These are phyloP conservation scores for Atractiella rhizophila DNA, from an alignment of 768 basidiomycete genomes.

Conservation along the genomic window DNA sequence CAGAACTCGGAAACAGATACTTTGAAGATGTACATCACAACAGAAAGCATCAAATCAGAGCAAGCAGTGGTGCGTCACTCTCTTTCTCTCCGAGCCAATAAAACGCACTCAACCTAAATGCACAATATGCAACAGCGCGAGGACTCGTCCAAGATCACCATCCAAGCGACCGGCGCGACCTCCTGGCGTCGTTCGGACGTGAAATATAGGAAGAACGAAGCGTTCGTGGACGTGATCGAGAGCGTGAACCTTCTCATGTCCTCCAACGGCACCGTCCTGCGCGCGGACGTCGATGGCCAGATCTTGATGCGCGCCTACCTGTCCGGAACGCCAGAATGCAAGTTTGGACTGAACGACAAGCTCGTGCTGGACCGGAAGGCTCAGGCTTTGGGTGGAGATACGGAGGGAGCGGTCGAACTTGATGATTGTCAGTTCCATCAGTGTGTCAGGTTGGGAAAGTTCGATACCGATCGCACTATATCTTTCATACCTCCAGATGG, in stretches of 20 bases:
- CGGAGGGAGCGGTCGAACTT: constrained; percentile 49
- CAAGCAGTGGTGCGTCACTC: constrained; percentile 42
- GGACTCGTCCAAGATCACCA: constrained; percentile 88
- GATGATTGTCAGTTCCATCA: constrained; percentile 99
- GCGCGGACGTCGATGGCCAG: constrained; percentile 94
- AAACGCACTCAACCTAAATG: background rate
- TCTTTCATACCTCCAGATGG: constrained; percentile 96
- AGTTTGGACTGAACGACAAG: constrained; percentile 96
- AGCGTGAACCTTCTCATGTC: constrained; percentile 91
- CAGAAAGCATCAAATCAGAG: constrained; percentile 75
- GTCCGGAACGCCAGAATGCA: constrained; percentile 90
- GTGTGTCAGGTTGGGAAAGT: constrained; percentile 82
- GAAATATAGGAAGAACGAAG: constrained; percentile 98
- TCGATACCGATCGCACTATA: constrained; percentile 77
- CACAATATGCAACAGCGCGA: constrained; percentile 32
- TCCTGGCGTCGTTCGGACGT: constrained; percentile 89
- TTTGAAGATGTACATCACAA: constrained; percentile 90
- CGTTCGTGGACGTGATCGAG: constrained; percentile 98
- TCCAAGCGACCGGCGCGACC: constrained; percentile 85
- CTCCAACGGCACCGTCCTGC: constrained; percentile 68
- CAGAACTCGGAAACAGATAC: constrained; percentile 98
- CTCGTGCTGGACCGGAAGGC: constrained; percentile 69
- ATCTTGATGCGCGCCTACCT: constrained; percentile 96
- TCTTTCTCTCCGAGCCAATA: background rate
- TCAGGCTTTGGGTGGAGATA: constrained; percentile 7